Conservation (phyloP, 306 rosid species). For the Fragaria ananassa region DNA sequence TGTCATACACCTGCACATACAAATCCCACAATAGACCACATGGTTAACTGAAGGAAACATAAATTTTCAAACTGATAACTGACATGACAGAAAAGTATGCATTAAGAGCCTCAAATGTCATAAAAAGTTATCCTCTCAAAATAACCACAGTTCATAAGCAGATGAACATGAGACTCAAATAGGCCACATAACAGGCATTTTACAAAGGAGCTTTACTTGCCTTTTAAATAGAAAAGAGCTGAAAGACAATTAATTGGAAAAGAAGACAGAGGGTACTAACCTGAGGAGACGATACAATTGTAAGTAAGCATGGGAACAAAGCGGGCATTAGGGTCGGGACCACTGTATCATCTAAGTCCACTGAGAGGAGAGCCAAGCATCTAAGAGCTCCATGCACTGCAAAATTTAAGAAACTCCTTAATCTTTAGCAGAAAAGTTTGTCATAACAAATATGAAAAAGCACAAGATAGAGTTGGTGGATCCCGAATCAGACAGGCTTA, state of each 20-base stretch:
- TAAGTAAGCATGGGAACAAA: slow-evolving; percentile 78
- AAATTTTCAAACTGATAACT: not conserved
- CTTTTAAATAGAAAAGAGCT: not conserved
- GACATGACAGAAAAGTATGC: not conserved
- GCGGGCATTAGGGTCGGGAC: slow-evolving; percentile 73
- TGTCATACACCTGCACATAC: slow-evolving; percentile 65
- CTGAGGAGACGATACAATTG: slow-evolving; percentile 79
- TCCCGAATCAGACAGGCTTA: slow-evolving; percentile 22
- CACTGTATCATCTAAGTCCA: slow-evolving; percentile 79
- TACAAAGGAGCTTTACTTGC: not conserved
- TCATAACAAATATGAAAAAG: slow-evolving; percentile 14
- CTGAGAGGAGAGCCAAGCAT: slow-evolving; percentile 85
- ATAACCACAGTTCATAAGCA: not conserved
- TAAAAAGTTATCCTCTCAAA: not conserved
- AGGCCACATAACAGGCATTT: not conserved
- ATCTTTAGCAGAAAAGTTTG: slow-evolving; percentile 25
- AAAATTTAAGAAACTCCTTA: slow-evolving; percentile 19
- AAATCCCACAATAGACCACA: slow-evolving; percentile 17
- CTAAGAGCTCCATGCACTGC: slow-evolving; percentile 91
- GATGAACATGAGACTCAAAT: not conserved
- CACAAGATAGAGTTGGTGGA: not conserved
- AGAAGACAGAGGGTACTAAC: slow-evolving; percentile 31
- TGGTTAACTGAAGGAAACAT: not conserved
- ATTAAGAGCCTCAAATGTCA: not conserved
- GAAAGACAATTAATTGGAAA: slow-evolving; percentile 6